Evolutionary conservation across 352 stramenopile species (phyloP).

Genomic region (Phytopythium oedochilum): DNA sequence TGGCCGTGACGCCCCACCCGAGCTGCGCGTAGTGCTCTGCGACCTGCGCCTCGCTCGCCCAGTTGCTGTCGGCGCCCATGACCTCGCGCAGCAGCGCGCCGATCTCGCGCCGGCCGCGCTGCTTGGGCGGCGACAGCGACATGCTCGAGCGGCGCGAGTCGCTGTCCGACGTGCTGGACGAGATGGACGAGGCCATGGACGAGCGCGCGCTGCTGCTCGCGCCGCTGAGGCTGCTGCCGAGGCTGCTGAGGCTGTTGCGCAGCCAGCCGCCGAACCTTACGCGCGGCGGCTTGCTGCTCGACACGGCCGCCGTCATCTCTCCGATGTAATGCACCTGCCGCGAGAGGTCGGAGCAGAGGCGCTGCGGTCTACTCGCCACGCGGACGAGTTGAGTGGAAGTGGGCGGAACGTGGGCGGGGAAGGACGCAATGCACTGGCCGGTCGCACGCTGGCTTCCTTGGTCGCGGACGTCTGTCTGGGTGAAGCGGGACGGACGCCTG

Average conservation of each 20-base stretch:
- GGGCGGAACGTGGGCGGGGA: not conserved
- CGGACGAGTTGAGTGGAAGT: not conserved
- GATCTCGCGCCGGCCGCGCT: conserved; percentile 9
- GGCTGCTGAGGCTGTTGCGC: conserved; percentile 13
- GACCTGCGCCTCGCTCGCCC: conserved; percentile 35
- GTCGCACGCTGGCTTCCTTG: not conserved
- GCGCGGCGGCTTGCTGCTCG: conserved; percentile 2
- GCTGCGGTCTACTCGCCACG: not conserved
- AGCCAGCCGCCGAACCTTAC: conserved; percentile 15
- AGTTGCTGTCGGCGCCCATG: conserved; percentile 23
- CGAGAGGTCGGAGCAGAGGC: not conserved
- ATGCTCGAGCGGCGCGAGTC: conserved; percentile 9
- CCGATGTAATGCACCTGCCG: no score
- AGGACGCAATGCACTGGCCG: not conserved
- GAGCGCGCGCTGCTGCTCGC: conserved; percentile 10
- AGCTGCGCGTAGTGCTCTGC: conserved; percentile 28
- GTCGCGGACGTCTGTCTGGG: no score
- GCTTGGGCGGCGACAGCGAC: conserved; percentile 7
- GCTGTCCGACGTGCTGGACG: conserved; percentile 4
- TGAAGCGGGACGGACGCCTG: no score
- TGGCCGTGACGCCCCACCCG: conserved; percentile 22
- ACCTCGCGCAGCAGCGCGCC: conserved; percentile 11
- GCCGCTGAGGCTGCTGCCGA: conserved; percentile 11
- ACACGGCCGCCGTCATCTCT: not conserved
- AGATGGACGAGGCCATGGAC: conserved; percentile 19